Conservation (phyloP, 306 rosid species). For the Cucurbita argyrosperma region DNA sequence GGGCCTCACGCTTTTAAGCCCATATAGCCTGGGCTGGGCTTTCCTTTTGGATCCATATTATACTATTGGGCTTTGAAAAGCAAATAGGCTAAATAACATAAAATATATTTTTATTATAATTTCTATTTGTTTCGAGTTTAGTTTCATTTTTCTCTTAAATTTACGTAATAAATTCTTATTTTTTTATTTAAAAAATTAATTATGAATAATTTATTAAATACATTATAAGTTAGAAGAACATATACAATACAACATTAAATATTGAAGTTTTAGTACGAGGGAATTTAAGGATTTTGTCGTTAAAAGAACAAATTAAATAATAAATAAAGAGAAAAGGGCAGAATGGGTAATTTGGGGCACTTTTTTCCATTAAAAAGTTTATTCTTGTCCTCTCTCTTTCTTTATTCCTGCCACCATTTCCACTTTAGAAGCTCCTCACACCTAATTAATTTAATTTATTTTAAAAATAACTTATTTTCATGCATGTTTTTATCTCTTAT, state of each 20-base stretch:
- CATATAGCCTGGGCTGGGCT: background rate
- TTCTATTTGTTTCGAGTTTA: too few relatives aligned
- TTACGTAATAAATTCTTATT: too few relatives aligned
- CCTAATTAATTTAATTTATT: background rate
- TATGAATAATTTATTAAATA: too few relatives aligned
- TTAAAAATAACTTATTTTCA: too few relatives aligned
- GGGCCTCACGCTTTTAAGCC: background rate
- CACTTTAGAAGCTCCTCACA: background rate
- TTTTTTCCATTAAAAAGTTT: constrained; percentile 3
- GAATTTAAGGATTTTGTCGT: background rate
- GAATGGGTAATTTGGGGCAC: background rate
- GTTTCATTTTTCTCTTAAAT: too few relatives aligned
- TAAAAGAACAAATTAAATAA: background rate
- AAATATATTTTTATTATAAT: too few relatives aligned
- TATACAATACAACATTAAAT: background rate
- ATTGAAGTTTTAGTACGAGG: background rate
- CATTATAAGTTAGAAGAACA: too few relatives aligned
- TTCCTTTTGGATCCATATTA: background rate
- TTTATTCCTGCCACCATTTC: background rate
- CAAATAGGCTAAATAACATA: too few relatives aligned
- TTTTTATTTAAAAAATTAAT: too few relatives aligned
- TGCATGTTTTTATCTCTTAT: too few relatives aligned
- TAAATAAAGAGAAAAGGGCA: background rate
- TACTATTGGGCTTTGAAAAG: too few relatives aligned
- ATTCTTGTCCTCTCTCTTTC: constrained; percentile 9